Conservation (phyloP, 2,329 filamentous ascomycete species). For the Talaromyces albobiverticillius region DNA sequence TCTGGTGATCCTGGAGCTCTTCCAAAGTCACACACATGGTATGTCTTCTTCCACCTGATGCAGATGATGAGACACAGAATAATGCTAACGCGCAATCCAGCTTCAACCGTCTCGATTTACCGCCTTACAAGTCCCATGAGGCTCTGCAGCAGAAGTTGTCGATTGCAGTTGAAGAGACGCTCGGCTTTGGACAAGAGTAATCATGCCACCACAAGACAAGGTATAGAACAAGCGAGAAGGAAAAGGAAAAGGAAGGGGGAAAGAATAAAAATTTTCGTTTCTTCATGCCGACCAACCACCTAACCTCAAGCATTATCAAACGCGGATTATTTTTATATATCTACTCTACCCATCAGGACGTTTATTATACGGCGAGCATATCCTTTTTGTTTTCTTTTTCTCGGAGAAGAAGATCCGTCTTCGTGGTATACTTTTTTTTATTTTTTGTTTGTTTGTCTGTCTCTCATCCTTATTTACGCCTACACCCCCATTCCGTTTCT, state of each 20-base stretch:
- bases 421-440: not conserved
- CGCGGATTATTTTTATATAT: not conserved
- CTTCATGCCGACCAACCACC: not conserved
- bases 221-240: too few relatives aligned
- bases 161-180: slow-evolving; percentile 96
- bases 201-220: not conserved
- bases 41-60: too few relatives aligned
- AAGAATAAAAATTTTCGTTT: not conserved
- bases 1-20: slow-evolving; percentile 85
- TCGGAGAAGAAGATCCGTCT: not conserved
- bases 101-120: slow-evolving; percentile 95
- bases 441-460: not conserved
- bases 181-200: slow-evolving; percentile 98
- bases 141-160: slow-evolving; percentile 84
- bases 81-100: slow-evolving; percentile 48
- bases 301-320: not conserved
- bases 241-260: not conserved
- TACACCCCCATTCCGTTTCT: not conserved
- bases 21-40: slow-evolving; percentile 98
- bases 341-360: not conserved
- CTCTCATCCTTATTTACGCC: not conserved
- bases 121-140: slow-evolving; percentile 86
- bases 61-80: too few relatives aligned
- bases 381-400: not conserved
- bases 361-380: slow-evolving; percentile 10